phyloP scores from a whole-genome alignment of 108 stramenopile genomes.

The Fistulifera pelliculosa region DNA sequence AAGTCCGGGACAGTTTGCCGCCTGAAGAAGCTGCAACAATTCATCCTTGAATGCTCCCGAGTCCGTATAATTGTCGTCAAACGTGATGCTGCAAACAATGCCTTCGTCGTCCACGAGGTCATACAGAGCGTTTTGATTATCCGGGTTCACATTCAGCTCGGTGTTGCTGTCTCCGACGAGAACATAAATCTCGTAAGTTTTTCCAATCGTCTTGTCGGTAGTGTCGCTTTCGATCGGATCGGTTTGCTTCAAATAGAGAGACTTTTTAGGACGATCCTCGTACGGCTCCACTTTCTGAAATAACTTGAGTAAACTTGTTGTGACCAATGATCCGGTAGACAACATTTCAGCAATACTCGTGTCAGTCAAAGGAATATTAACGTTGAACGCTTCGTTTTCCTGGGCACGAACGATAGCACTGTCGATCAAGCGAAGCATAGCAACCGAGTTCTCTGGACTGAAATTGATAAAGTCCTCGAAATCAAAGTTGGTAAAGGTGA shows the following conservation, averaged over 20 bases:
- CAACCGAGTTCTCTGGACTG: neutral
- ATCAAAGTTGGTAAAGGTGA: neutral
- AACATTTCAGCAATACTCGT: neutral
- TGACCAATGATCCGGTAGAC: neutral
- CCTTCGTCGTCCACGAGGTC: neutral
- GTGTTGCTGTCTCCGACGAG: neutral
- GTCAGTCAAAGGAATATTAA: conserved; percentile 1
- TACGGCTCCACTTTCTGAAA: neutral
- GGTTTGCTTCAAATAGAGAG: neutral
- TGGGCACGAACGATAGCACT: neutral
- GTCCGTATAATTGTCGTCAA: conserved; percentile 1
- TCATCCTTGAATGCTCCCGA: no score
- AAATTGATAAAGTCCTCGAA: neutral
- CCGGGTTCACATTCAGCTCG: neutral
- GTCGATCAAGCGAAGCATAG: neutral
- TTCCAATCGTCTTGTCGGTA: neutral
- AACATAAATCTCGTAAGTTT: conserved; percentile 1
- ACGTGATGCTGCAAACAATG: neutral
- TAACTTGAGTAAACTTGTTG: neutral
- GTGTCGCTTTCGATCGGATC: neutral
- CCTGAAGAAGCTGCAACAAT: neutral
- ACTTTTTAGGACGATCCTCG: neutral
- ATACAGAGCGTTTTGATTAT: neutral
- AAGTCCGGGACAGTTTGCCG: neutral
- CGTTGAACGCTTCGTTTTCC: neutral